These are phyloP conservation scores for Ogataea minuta DNA, from an alignment of 805 yeast genomes.

Conservation along the genomic window DNA sequence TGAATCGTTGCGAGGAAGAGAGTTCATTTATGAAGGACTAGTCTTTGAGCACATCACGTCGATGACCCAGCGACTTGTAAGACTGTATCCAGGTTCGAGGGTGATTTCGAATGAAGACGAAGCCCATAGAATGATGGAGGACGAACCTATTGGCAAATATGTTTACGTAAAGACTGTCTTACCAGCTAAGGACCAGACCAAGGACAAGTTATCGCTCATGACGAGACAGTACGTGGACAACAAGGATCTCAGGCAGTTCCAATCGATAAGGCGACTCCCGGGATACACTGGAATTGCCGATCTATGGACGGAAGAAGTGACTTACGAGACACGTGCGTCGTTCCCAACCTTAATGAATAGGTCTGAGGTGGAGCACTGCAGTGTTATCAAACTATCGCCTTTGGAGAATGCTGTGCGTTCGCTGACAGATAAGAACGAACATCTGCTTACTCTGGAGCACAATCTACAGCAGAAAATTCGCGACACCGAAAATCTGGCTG, in stretches of 20 bases:
- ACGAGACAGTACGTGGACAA: constrained; percentile 74
- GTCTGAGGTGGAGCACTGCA: constrained; percentile 58
- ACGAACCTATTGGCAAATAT: constrained; percentile 66
- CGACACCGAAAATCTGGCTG: constrained; percentile 26
- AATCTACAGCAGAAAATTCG: constrained; percentile 49
- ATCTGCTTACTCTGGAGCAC: constrained; percentile 65
- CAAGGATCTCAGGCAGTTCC: constrained; percentile 67
- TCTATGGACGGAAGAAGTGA: constrained; percentile 86
- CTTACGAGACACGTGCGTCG: constrained; percentile 68
- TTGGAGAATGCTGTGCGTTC: constrained; percentile 76
- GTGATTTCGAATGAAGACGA: constrained; percentile 56
- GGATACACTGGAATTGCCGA: constrained; percentile 70
- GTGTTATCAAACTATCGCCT: constrained; percentile 67
- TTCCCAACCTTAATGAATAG: constrained; percentile 90
- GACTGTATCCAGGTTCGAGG: constrained; percentile 78
- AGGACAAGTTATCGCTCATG: constrained; percentile 51
- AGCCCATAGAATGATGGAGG: constrained; percentile 47
- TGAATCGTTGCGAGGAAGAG: constrained; percentile 65
- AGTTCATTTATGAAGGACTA: constrained; percentile 79
- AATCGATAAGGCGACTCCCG: constrained; percentile 67
- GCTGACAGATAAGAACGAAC: constrained; percentile 65
- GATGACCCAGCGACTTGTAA: constrained; percentile 71
- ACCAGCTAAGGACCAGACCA: constrained; percentile 51
- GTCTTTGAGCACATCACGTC: constrained; percentile 87
- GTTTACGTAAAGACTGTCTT: constrained; percentile 70